A percentile compares a stretch with the other conserved stretches of the same genome.
These are phyloP conservation scores for Actinomucor elegans DNA, from an alignment of 371 early-diverging fungal species.

Conservation along the genomic window DNA sequence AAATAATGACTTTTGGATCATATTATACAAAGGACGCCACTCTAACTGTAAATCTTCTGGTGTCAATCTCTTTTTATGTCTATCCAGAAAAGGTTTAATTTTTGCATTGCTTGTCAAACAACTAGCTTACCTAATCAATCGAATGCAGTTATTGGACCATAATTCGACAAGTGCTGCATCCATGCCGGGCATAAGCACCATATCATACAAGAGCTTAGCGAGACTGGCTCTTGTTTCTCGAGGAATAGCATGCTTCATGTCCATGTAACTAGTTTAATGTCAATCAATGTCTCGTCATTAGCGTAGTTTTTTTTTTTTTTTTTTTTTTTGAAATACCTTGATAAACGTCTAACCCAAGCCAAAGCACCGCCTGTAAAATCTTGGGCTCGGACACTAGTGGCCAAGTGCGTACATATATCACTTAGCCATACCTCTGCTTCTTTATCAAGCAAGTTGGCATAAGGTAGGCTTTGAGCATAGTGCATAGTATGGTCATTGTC, in stretches of 20 bases:
- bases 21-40: constrained; percentile 76
- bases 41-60: constrained; percentile 60
- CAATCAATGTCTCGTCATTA: neutral
- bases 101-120: neutral
- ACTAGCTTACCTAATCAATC: constrained; percentile 59
- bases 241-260: constrained; percentile 66
- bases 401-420: constrained; percentile 54
- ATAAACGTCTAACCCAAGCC: constrained; percentile 59
- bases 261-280: constrained; percentile 65
- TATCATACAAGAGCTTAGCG: constrained; percentile 57
- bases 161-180: constrained; percentile 59
- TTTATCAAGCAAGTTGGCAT: constrained; percentile 47
- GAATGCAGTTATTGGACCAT: constrained; percentile 52
- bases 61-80: constrained; percentile 53
- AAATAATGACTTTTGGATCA: constrained; percentile 54
- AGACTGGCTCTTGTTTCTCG: constrained; percentile 58
- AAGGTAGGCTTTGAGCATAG: constrained; percentile 54
- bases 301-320: neutral
- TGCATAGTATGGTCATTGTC: constrained; percentile 44
- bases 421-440: constrained; percentile 60
- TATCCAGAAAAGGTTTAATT: neutral
- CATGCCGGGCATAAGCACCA: constrained; percentile 62
- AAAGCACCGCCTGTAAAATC: constrained; percentile 62
- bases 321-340: constrained; percentile 38
- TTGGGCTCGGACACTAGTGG: constrained; percentile 50